These are phyloP conservation scores for Wickerhamomyces mucosus DNA, from an alignment of 805 yeast genomes.

Conservation along the genomic window DNA sequence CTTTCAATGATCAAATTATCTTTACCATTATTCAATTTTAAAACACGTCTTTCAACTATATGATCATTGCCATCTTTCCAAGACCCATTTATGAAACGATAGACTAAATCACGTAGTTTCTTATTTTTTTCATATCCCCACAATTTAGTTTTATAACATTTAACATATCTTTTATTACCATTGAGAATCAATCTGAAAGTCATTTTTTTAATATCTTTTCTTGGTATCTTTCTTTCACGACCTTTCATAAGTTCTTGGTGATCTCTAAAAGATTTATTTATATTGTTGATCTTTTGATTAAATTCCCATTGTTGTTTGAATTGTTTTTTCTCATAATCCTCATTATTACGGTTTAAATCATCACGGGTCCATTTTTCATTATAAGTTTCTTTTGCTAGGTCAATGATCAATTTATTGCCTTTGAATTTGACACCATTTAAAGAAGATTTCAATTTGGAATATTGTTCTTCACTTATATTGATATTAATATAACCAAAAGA, in stretches of 20 bases:
- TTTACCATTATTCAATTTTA: constrained; percentile 10
- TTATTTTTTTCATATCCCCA: constrained; percentile 86
- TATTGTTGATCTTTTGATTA: constrained; percentile 27
- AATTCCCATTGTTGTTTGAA: constrained; percentile 29
- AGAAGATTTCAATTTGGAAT: constrained; percentile 40
- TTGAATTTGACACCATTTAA: constrained; percentile 68
- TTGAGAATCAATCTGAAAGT: constrained; percentile 57
- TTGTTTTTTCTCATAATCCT: constrained; percentile 23
- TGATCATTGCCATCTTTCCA: constrained; percentile 82
- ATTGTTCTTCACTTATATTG: constrained; percentile 35
- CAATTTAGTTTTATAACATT: constrained; percentile 63
- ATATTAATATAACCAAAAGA: constrained; percentile 62
- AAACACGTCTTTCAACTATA: constrained; percentile 49
- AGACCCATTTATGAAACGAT: constrained; percentile 48
- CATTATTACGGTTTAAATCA: constrained; percentile 22
- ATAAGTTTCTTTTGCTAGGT: constrained; percentile 52
- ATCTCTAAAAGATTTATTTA: constrained; percentile 31
- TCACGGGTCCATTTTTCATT: constrained; percentile 38
- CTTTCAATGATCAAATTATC: constrained; percentile 10
- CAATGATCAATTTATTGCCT: constrained; percentile 57
- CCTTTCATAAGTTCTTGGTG: constrained; percentile 42
- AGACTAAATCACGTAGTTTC: constrained; percentile 51
- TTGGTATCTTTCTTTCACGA: constrained; percentile 44
- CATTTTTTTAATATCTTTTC: constrained; percentile 43
- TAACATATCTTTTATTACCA: constrained; percentile 46